phyloP scores from a whole-genome alignment of 805 yeast species.

The Soucietia sequanensis region DNA sequence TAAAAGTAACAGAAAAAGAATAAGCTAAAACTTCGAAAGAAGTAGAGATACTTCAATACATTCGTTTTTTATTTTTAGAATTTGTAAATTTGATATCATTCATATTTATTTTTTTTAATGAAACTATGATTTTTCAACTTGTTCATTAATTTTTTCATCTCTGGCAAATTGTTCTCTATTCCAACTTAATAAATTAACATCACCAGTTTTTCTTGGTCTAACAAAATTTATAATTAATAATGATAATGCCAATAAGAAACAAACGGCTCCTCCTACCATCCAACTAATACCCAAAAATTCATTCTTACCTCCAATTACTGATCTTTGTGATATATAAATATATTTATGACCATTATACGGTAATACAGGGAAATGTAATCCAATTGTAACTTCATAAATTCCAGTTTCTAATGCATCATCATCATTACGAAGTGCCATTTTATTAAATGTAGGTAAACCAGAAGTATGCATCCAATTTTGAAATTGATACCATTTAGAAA shows the following conservation, averaged over 20 bases:
- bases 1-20: too few species aligned
- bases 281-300: constrained; percentile 69
- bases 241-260: constrained; percentile 54
- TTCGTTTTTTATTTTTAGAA: too few species aligned
- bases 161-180: constrained; percentile 42
- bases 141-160: constrained; percentile 17
- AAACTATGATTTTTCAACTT: too few species aligned
- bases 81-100: too few species aligned
- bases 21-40: too few species aligned
- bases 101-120: too few species aligned
- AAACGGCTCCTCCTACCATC: constrained; percentile 73
- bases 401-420: constrained; percentile 55
- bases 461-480: constrained; percentile 49
- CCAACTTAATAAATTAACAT: constrained; percentile 71
- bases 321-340: constrained; percentile 65
- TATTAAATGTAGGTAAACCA: constrained; percentile 41
- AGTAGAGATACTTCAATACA: too few species aligned
- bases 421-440: constrained; percentile 61
- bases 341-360: constrained; percentile 68
- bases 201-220: constrained; percentile 71
- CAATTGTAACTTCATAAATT: constrained; percentile 61
- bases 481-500: constrained; percentile 42
- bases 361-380: constrained; percentile 76
- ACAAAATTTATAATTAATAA: constrained; percentile 56
- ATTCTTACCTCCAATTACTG: constrained; percentile 76